Evolutionary conservation across 106 monocot genomes (phyloP).

Genomic region (Apostasia ramifera): DNA sequence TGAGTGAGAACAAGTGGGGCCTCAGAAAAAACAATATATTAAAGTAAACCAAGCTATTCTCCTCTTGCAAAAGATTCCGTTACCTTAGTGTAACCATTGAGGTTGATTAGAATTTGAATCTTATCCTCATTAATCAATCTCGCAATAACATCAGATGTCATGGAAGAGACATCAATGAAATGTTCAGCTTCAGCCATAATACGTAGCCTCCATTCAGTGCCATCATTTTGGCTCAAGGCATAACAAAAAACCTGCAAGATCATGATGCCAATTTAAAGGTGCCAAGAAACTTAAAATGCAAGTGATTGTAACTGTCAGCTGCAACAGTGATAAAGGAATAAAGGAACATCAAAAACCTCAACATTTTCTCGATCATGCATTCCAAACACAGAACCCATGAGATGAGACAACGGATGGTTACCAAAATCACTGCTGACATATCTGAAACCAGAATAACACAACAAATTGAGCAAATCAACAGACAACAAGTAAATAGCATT

Average conservation of each 20-base stretch:
- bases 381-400: slow-evolving; percentile 98
- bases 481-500: neutral
- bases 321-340: neutral
- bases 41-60: too few relatives aligned
- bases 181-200: slow-evolving; percentile 83
- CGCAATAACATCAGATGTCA: slow-evolving; percentile 90
- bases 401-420: slow-evolving; percentile 92
- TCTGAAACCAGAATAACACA: slow-evolving; percentile 28
- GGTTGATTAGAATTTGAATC: slow-evolving; percentile 93
- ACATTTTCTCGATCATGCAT: slow-evolving; percentile 81
- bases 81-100: slow-evolving; percentile 99
- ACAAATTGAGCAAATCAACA: neutral
- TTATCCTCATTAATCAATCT: slow-evolving; percentile 80
- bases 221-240: slow-evolving; percentile 95
- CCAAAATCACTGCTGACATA: slow-evolving; percentile 99
- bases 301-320: neutral
- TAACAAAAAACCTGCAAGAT: slow-evolving; percentile 83
- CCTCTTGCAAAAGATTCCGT: neutral
- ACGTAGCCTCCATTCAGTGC: slow-evolving; percentile 90
- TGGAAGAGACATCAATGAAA: slow-evolving; percentile 80
- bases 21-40: too few relatives aligned
- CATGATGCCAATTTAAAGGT: neutral
- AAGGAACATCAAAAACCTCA: slow-evolving; percentile 47
- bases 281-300: neutral
- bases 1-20: too few relatives aligned